Evolutionary conservation across 108 stramenopile species (phyloP).

Genomic region (Cylindrotheca closterium): DNA sequence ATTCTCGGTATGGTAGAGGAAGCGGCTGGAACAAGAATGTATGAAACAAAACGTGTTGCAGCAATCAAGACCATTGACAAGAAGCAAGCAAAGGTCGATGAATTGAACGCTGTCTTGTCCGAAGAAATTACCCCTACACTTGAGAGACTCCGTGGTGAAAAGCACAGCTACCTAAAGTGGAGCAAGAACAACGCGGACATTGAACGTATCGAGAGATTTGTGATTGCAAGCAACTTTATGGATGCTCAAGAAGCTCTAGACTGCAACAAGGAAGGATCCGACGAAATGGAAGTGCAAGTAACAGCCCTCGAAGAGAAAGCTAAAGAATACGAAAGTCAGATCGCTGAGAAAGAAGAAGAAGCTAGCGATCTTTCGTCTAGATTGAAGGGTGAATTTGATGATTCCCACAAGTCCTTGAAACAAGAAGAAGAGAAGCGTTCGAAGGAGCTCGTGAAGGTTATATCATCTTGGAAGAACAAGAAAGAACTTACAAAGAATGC

Average conservation of each 20-base stretch:
- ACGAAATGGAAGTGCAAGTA: constrained; percentile 63
- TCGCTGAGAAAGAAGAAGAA: constrained; percentile 68
- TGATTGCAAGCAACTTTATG: constrained; percentile 86
- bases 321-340: constrained; percentile 35
- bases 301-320: constrained; percentile 47
- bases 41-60: constrained; percentile 93
- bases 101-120: constrained; percentile 90
- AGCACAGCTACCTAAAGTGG: constrained; percentile 94
- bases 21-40: constrained; percentile 99
- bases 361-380: constrained; percentile 41
- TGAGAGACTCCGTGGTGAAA: constrained; percentile 93
- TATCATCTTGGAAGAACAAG: constrained; percentile 81
- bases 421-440: constrained; percentile 77
- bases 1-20: constrained; percentile 99
- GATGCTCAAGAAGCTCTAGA: constrained; percentile 65
- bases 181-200: constrained; percentile 93
- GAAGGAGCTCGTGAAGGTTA: constrained; percentile 93
- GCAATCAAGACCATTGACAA: constrained; percentile 98
- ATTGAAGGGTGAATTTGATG: constrained; percentile 68
- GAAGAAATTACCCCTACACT: constrained; percentile 98
- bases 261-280: constrained; percentile 57
- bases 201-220: constrained; percentile 92
- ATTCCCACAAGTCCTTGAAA: constrained; percentile 47
- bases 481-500: constrained; percentile 62
- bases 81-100: constrained; percentile 97